A percentile compares a stretch with the other conserved stretches of the same genome.
Conservation (phyloP, 2,329 filamentous ascomycete species). For the Passalora sequoiae region DNA sequence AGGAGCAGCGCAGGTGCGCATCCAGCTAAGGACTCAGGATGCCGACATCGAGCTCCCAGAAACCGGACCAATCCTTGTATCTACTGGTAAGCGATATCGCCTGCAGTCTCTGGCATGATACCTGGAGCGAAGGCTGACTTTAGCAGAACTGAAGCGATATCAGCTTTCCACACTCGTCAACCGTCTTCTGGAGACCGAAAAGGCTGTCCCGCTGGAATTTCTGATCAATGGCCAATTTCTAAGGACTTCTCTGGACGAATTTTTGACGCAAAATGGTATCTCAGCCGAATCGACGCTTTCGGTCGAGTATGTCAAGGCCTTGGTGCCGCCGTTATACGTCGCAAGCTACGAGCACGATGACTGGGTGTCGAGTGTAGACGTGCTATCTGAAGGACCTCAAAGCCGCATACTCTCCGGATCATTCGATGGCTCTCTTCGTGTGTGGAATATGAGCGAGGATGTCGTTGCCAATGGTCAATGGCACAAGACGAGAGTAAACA, state of each 20-base stretch:
- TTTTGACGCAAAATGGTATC: slow-evolving; percentile 77
- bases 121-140: not conserved
- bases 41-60: slow-evolving; percentile 51
- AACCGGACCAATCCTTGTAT: slow-evolving; percentile 53
- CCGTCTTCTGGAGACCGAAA: slow-evolving; percentile 52
- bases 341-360: slow-evolving; percentile 96
- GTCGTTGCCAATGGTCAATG: slow-evolving; percentile 70
- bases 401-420: slow-evolving; percentile 83
- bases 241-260: slow-evolving; percentile 82
- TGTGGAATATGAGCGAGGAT: slow-evolving; percentile 88
- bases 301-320: slow-evolving; percentile 86
- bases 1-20: slow-evolving; percentile 44
- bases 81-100: slow-evolving; percentile 44
- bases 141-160: slow-evolving; percentile 51
- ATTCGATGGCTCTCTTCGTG: slow-evolving; percentile 80
- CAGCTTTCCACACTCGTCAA: slow-evolving; percentile 61
- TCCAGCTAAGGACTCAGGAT: slow-evolving; percentile 51
- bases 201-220: slow-evolving; percentile 83
- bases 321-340: slow-evolving; percentile 83
- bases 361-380: slow-evolving; percentile 86
- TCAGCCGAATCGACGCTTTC: slow-evolving; percentile 82
- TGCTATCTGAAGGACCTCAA: slow-evolving; percentile 62
- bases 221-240: slow-evolving; percentile 91
- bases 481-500: slow-evolving; percentile 71
- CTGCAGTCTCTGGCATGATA: not conserved